Conservation (phyloP, 192 early-diverging fungal genomes). For the Spizellomyces punctatus region DNA sequence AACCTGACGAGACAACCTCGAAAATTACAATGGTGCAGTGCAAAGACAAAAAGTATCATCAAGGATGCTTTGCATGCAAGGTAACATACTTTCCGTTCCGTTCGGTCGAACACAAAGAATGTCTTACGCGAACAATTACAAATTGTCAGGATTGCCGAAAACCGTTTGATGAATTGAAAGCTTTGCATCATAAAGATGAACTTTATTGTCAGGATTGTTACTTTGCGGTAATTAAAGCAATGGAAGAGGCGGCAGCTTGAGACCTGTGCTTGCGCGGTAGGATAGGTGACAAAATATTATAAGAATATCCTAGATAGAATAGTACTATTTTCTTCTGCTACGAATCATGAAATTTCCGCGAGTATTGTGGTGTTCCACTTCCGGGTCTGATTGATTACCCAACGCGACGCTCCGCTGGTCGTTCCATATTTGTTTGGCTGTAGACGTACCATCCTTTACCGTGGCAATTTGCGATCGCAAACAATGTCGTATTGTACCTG, state of each 20-base stretch:
- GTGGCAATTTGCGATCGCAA: too few species aligned
- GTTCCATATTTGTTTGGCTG: too few species aligned
- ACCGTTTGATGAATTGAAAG: constrained; percentile 29
- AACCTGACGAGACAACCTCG: constrained; percentile 8
- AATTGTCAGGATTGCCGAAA: constrained; percentile 11
- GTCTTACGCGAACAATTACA: neutral
- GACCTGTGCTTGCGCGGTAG: too few species aligned
- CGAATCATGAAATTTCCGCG: too few species aligned
- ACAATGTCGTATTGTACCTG: too few species aligned
- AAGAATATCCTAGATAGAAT: too few species aligned
- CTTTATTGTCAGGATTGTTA: constrained; percentile 31
- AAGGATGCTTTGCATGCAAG: constrained; percentile 27
- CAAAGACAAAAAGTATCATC: constrained; percentile 28
- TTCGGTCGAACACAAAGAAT: neutral
- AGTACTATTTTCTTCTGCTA: too few species aligned
- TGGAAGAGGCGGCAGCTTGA: constrained; percentile 8
- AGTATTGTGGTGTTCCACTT: too few species aligned
- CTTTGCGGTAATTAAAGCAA: constrained; percentile 9
- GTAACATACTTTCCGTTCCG: constrained; percentile 6
- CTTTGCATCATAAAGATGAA: constrained; percentile 23
- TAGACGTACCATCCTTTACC: too few species aligned
- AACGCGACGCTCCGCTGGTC: too few species aligned
- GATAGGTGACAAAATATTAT: too few species aligned
- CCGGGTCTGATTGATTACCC: too few species aligned
- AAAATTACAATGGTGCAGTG: constrained; percentile 30